Conservation (phyloP, 768 basidiomycete species). For the Stropharia rugosoannulata region DNA sequence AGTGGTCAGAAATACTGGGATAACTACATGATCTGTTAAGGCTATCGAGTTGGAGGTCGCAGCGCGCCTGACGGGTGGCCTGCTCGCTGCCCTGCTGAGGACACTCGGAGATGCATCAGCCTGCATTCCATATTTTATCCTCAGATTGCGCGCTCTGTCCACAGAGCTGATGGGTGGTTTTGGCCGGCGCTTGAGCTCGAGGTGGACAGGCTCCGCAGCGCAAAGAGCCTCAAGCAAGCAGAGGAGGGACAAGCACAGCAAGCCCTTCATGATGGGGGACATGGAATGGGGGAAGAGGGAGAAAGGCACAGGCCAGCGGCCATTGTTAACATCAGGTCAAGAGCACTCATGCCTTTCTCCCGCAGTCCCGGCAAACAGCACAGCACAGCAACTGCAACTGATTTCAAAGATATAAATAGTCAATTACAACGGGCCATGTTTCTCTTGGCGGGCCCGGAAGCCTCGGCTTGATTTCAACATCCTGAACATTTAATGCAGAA, state of each 20-base stretch:
- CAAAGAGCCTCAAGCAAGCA: not conserved
- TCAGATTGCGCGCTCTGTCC: not conserved
- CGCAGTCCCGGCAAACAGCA: not conserved
- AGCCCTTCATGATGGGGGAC: not conserved
- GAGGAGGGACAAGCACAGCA: not conserved
- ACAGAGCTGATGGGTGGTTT: not conserved
- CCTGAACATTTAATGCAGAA: too few relatives aligned
- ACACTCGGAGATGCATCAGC: not conserved
- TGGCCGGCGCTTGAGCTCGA: not conserved
- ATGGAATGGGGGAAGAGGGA: not conserved
- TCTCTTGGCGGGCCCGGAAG: not conserved
- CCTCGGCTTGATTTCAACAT: too few relatives aligned
- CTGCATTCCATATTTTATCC: not conserved
- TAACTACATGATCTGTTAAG: conserved; percentile 1
- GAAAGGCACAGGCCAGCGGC: not conserved
- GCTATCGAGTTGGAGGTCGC: not conserved
- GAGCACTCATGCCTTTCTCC: not conserved
- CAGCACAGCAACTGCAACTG: not conserved
- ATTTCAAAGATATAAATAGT: not conserved
- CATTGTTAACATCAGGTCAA: not conserved
- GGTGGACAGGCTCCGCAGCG: conserved; percentile 1
- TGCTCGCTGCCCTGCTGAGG: not conserved
- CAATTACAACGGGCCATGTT: not conserved
- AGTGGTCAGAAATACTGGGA: too few relatives aligned
- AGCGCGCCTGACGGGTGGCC: not conserved